Evolutionary conservation across 2,329 filamentous ascomycete species (phyloP), one percentile per base, ranked within the genome.

Genomic region (Pseudogymnoascus sp.): DNA sequence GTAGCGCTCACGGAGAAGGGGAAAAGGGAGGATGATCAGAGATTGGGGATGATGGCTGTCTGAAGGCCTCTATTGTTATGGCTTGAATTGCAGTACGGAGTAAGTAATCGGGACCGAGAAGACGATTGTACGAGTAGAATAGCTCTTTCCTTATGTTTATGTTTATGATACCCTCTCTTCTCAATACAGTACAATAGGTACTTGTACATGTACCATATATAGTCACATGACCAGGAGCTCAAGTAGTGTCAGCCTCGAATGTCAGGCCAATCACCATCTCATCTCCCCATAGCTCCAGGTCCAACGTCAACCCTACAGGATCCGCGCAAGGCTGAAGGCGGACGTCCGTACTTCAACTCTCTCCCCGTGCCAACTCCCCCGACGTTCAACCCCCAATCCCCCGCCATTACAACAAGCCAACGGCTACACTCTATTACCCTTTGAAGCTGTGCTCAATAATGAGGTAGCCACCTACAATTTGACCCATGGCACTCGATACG

Each of bases 401-500:
- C 50, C 50, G 28, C 25, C 50, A 56, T 56, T 33, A 28, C 10
- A 56, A 56, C 50, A 11, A 56, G 50, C 50, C 50, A 33, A 21
- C 50, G 50, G 50, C 50, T 56, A 56, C 16, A 56, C 4, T 33
- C 50, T 33, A 2, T 56, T 56, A 21, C 28, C 28, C 16, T 33
- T 21, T 33, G 28, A 16, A 56, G 50, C 16, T 56, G 25, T 56
- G 50, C 50, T 56, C 50, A 56, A 56, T 56, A 56, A 56, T 56
- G 50, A 56, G 50, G 50, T 56, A 56, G 50, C 50, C 28, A 56
- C 11, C 28, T 56, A 56, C 50, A 56, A 56, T 8, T n/a, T 56
- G 50, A 56, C 50, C 38, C 59, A 91, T 91, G 88, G 86, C 87
- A 77, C 82, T 89, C 78, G 84, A 89, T 74, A 77, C 81, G 71